Conservation (phyloP, 306 rosid species). For the Benincasa hispida region DNA sequence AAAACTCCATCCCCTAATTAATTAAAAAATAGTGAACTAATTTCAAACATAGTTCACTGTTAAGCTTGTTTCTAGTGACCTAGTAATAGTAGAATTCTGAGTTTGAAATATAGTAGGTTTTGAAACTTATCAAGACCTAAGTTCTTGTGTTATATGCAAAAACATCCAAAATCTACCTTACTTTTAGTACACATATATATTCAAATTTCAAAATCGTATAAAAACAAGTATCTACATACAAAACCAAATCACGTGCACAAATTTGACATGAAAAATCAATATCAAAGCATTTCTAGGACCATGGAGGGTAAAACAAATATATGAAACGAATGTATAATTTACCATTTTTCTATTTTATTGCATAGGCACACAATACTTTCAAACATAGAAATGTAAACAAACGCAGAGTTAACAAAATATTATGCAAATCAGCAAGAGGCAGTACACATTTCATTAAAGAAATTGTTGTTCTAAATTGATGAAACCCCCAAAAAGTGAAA, state of each 20-base stretch:
- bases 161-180: background rate
- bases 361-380: background rate
- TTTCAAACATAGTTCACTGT: background rate
- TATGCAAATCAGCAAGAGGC: background rate
- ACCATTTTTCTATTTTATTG: background rate
- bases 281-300: background rate
- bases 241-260: constrained; percentile 4
- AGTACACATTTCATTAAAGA: background rate
- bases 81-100: background rate
- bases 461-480: background rate
- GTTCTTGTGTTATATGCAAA: background rate
- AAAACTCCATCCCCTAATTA: background rate
- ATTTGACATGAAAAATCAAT: background rate
- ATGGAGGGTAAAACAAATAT: background rate
- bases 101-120: background rate
- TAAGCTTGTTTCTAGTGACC: background rate
- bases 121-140: background rate
- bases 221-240: constrained; percentile 4
- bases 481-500: background rate
- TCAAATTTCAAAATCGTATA: background rate
- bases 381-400: background rate
- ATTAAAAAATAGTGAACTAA: background rate
- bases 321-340: background rate
- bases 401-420: background rate
- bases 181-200: background rate